Evolutionary conservation across 805 yeast genomes (phyloP).

Genomic region (Candida gorgasii): DNA sequence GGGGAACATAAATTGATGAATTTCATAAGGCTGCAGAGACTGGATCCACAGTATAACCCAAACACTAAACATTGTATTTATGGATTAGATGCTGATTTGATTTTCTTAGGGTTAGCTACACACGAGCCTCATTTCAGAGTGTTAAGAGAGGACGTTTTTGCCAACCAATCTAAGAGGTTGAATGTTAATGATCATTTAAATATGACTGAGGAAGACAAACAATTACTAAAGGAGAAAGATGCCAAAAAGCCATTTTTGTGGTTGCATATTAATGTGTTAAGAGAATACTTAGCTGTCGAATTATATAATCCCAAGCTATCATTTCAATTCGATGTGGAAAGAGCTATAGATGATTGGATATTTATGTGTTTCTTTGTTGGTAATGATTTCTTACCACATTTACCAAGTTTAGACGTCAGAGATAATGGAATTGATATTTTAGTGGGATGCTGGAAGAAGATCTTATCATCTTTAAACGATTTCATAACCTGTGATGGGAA

Average conservation of each 20-base stretch:
- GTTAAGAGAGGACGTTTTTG: conserved; percentile 94
- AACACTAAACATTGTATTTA: conserved; percentile 95
- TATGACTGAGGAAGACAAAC: conserved; percentile 61
- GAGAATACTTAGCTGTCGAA: conserved; percentile 88
- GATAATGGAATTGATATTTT: conserved; percentile 88
- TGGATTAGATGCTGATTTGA: conserved; percentile 97
- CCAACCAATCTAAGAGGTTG: conserved; percentile 58
- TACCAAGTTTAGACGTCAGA: conserved; percentile 92
- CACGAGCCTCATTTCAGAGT: conserved; percentile 97
- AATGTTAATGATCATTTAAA: conserved; percentile 50
- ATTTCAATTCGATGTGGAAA: conserved; percentile 81
- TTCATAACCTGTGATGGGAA: conserved; percentile 90
- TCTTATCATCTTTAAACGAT: conserved; percentile 64
- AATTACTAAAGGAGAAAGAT: conserved; percentile 41
- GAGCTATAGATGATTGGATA: conserved; percentile 98
- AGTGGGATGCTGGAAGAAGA: conserved; percentile 79
- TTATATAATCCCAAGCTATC: conserved; percentile 67
- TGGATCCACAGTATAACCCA: conserved; percentile 84
- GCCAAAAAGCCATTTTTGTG: conserved; percentile 84
- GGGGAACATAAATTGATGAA: conserved; percentile 99
- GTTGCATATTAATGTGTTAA: conserved; percentile 83
- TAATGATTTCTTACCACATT: conserved; percentile 95
- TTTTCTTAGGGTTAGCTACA: conserved; percentile 92
- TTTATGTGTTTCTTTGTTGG: conserved; percentile 99
- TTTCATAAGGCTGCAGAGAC: conserved; percentile 86